Evolutionary conservation across 2,329 filamentous ascomycete genomes (phyloP), one percentile per base, ranked within the genome.

Genomic region (Fusarium compactum): DNA sequence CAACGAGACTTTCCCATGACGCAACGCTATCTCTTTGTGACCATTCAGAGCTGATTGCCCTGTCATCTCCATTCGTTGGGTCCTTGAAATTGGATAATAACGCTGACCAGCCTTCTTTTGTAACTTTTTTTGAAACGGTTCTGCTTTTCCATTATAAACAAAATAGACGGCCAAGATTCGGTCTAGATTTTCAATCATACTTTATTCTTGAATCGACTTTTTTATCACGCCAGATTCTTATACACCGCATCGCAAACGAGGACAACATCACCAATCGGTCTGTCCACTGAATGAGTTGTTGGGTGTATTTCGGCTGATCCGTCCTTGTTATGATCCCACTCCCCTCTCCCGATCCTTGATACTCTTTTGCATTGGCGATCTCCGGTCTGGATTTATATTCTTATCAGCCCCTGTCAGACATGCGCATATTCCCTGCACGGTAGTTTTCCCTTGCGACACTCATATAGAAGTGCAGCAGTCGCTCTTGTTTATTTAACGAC

Each of bases 181-280:
- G 53, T 57, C 51, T 58, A 27, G 55, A 51, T 22, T 44, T 47
- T 24, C 56, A 44, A 48, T 52, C n/a, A 47, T 51, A 40, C 30
- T 24, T n/a, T 47, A 34, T 25, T 41, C n/a, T n/a, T 10, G 22
- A 47, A 15, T 6, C 22, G n/a, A n/a, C 22, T 15, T 40, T 29
- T 24, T 41, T 9, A 50, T 62, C 53, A 58, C 50, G 62, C 59
- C 68, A 73, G 65, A 64, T 56, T 43, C 52, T 50, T 43, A 27
- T 74, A 62, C 64, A 64, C 61, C 68, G 70, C 65, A 57, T 58
- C 41, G 55, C 51, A 62, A 73, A 51, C 43, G 59, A 64, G 20
- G 55, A 38, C 63, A 56, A 58, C 65, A 66, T 62, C 61, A 59
- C 64, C 25, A 62, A 54, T 46, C 58, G 50, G 48, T 40, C 47